These are phyloP conservation scores for Hypomyces rosellus DNA, from an alignment of 2,329 filamentous ascomycete genomes.

Conservation along the genomic window DNA sequence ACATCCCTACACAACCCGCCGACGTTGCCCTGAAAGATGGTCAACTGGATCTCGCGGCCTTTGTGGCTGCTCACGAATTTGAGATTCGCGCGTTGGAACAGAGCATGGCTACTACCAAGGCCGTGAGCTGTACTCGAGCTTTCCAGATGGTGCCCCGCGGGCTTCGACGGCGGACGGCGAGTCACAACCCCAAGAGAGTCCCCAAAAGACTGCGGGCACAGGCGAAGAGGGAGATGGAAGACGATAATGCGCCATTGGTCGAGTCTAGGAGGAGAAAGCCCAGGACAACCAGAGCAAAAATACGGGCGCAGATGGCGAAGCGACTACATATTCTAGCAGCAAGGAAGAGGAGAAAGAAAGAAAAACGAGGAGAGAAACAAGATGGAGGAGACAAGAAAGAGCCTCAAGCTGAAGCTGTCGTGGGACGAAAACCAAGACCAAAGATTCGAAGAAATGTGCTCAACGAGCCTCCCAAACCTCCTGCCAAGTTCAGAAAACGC, in stretches of 20 bases:
- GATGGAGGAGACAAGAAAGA: conserved; percentile 2
- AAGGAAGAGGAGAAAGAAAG: conserved; percentile 42
- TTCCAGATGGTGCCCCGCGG: conserved; percentile 87
- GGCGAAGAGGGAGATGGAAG: conserved; percentile 68
- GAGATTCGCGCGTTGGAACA: conserved; percentile 82
- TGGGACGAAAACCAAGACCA: conserved; percentile 39
- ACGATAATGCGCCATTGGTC: conserved; percentile 85
- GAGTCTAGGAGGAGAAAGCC: conserved; percentile 58
- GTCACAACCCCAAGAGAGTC: conserved; percentile 88
- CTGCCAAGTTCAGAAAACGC: conserved; percentile 71
- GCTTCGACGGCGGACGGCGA: conserved; percentile 80
- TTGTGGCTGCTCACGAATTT: conserved; percentile 78
- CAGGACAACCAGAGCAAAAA: conserved; percentile 47
- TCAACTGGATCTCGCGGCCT: conserved; percentile 77
- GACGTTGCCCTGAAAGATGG: conserved; percentile 57
- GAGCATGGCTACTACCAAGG: conserved; percentile 71
- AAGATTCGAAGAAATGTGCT: conserved; percentile 66
- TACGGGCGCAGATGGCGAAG: conserved; percentile 71
- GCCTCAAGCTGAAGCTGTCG: conserved; percentile 12
- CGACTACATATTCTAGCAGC: conserved; percentile 58
- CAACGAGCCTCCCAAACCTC: conserved; percentile 50
- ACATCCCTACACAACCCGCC: conserved; percentile 44
- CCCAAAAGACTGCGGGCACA: conserved; percentile 67
- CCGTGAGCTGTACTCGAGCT: conserved; percentile 57
- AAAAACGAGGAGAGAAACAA: conserved; percentile 23